Percentiles rank a stretch among this genome's conserved stretches.
These are phyloP conservation scores for Ganoderma lucidum DNA, from an alignment of 1,284 basidiomycete genomes.

Conservation along the genomic window DNA sequence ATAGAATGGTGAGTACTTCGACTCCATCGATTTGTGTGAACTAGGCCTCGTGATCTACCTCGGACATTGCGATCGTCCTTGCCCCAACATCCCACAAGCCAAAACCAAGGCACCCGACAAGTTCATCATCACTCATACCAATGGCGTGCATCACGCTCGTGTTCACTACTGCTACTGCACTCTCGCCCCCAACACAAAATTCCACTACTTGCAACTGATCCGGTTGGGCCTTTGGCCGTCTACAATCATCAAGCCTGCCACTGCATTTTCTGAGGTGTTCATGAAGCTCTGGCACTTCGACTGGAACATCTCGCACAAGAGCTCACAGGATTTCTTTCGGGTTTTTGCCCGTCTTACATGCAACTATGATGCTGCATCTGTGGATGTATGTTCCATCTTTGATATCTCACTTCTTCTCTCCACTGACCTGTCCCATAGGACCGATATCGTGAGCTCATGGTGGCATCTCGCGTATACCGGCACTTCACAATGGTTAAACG, in stretches of 20 bases:
- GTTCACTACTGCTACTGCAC: neutral
- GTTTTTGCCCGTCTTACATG: neutral
- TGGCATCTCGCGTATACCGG: neutral
- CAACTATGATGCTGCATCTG: neutral
- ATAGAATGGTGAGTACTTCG: neutral
- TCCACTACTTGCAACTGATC: neutral
- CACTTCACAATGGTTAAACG: neutral
- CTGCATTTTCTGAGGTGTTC: neutral
- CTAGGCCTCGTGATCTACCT: neutral
- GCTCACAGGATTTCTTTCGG: neutral
- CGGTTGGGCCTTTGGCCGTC: neutral
- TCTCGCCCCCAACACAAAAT: too few species aligned
- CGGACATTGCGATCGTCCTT: neutral
- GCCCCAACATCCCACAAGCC: neutral
- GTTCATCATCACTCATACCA: neutral
- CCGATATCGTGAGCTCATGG: neutral
- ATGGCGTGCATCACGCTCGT: neutral
- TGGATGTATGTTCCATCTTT: neutral
- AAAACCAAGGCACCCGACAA: neutral
- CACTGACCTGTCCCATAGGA: neutral
- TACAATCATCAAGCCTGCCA: neutral
- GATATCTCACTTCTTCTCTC: neutral
- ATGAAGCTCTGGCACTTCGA: neutral
- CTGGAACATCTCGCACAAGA: neutral
- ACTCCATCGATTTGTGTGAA: neutral